phyloP scores from a whole-genome alignment of 169 alveolate genomes.

The Babesia sp. region DNA sequence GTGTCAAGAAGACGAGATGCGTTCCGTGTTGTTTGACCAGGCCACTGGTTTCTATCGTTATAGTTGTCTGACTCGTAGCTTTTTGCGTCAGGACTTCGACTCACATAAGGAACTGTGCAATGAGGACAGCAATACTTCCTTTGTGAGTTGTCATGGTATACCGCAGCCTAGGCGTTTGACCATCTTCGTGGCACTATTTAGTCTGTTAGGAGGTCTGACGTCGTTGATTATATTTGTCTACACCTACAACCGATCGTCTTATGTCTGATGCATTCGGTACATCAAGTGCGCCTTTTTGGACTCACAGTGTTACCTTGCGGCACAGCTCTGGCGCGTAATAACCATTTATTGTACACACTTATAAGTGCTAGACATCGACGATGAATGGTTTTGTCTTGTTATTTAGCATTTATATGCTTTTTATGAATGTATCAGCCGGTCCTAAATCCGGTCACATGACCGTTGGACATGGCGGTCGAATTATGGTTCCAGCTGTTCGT shows the following conservation, averaged over 20 bases:
- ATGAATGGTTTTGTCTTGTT: not conserved
- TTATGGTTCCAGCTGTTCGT: not conserved
- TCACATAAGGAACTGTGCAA: constrained; percentile 56
- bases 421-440: not conserved
- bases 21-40: constrained; percentile 49
- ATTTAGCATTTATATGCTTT: not conserved
- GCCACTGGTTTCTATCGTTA: constrained; percentile 39
- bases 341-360: not conserved
- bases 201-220: constrained; percentile 11
- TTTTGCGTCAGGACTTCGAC: constrained; percentile 63
- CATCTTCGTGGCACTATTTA: constrained; percentile 4
- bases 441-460: not conserved
- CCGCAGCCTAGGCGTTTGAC: not conserved
- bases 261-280: not conserved
- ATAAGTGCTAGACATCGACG: not conserved
- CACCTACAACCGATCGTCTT: constrained; percentile 25
- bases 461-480: not conserved
- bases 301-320: constrained; percentile 2
- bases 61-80: constrained; percentile 48
- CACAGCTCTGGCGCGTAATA: constrained; percentile 14
- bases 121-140: constrained; percentile 52
- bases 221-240: constrained; percentile 15
- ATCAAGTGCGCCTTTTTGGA: not conserved
- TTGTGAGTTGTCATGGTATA: constrained; percentile 53
- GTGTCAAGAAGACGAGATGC: constrained; percentile 52